A percentile compares a stretch with the other conserved stretches of the same genome.
Conservation (phyloP, 345 rosid species). For the Eucalyptus cloeziana region DNA sequence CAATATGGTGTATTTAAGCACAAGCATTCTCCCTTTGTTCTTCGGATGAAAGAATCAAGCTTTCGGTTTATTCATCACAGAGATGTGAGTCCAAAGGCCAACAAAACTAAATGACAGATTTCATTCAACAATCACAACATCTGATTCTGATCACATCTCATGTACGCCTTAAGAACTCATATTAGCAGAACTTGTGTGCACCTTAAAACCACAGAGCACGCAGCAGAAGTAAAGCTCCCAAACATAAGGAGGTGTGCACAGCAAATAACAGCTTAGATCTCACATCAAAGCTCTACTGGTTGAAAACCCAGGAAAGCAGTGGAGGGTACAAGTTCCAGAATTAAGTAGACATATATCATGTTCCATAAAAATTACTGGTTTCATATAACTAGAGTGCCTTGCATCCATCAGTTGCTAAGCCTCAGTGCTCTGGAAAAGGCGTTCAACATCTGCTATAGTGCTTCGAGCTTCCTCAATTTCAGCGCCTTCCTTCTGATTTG, state of each 20-base stretch:
- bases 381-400: neutral
- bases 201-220: neutral
- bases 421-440: slow-evolving; percentile 42
- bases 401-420: slow-evolving; percentile 8
- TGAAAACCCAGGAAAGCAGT: neutral
- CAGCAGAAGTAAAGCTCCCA: neutral
- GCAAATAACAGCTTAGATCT: neutral
- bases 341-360: neutral
- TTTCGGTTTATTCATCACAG: neutral
- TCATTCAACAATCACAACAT: neutral
- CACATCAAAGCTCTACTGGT: neutral
- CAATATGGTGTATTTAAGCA: neutral
- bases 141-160: neutral
- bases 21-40: neutral
- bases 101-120: neutral
- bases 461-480: slow-evolving; percentile 61
- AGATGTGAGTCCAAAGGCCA: neutral
- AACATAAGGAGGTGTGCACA: neutral
- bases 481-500: slow-evolving; percentile 34
- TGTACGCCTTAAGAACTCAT: neutral
- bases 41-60: neutral
- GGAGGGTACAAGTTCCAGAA: neutral
- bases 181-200: neutral
- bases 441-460: slow-evolving; percentile 48
- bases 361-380: neutral